phyloP scores from a whole-genome alignment of 225 moss, liverwort and hornwort genomes.

The Physcomitrellopsis africana region DNA sequence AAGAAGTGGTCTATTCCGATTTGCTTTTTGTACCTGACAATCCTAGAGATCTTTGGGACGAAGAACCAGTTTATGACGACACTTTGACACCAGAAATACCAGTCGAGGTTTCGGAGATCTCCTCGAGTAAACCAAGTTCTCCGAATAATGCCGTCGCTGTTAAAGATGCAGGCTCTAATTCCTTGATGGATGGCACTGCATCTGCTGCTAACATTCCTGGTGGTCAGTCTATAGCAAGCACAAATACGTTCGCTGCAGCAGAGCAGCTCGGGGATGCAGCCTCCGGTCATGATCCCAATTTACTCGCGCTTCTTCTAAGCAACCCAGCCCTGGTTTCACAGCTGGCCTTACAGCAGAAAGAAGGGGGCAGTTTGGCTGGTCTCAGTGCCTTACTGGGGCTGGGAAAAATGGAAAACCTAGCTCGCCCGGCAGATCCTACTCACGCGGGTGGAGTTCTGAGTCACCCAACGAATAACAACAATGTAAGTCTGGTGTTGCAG shows the following conservation, averaged over 20 bases:
- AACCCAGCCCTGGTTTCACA: constrained; percentile 86
- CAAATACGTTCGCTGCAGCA: constrained; percentile 28
- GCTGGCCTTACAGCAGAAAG: constrained; percentile 77
- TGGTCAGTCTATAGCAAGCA: constrained; percentile 33
- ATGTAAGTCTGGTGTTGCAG: constrained; percentile 56
- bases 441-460: constrained; percentile 50
- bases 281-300: constrained; percentile 79
- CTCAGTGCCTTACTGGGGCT: constrained; percentile 51
- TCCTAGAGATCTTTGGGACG: constrained; percentile 95
- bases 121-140: constrained; percentile 47
- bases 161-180: constrained; percentile 35
- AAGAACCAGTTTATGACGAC: constrained; percentile 89
- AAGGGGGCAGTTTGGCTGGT: constrained; percentile 48
- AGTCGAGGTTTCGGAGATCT: constrained; percentile 44
- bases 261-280: constrained; percentile 35
- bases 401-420: constrained; percentile 47
- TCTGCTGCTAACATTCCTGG: constrained; percentile 21
- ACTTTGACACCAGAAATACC: constrained; percentile 88
- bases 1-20: constrained; percentile 75
- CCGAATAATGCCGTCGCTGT: constrained; percentile 30
- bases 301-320: constrained; percentile 92
- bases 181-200: constrained; percentile 22
- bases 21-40: constrained; percentile 62
- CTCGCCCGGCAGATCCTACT: constrained; percentile 44
- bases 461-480: constrained; percentile 50